Percentiles rank a stretch among this genome's conserved stretches.
Conservation (phyloP, 2,329 filamentous ascomycete genomes). For the Pseudogymnoascus sp. region DNA sequence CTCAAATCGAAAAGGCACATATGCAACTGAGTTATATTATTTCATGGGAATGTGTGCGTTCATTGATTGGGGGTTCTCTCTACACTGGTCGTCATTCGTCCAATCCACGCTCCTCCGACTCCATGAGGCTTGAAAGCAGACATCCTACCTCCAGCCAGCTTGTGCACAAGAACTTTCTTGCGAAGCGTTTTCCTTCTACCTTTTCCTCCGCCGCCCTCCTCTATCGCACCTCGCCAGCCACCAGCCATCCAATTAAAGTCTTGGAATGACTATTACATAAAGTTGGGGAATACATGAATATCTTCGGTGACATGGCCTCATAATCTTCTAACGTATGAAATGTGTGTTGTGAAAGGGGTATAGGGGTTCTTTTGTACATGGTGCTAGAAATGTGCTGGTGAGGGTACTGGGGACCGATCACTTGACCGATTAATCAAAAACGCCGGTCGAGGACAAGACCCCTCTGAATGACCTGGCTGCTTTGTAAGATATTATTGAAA, state of each 20-base stretch:
- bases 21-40: slow-evolving; percentile 2
- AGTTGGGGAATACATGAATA: slow-evolving; percentile 12
- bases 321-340: slow-evolving; percentile 9
- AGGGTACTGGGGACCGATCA: slow-evolving; percentile 14
- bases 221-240: slow-evolving; percentile 9
- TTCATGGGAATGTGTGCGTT: slow-evolving; percentile 7
- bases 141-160: background rate
- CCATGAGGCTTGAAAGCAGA: background rate
- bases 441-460: slow-evolving; percentile 29
- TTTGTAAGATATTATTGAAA: slow-evolving; percentile 10
- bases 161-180: slow-evolving; percentile 8
- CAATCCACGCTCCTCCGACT: slow-evolving; percentile 8
- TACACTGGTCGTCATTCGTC: slow-evolving; percentile 5
- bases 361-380: slow-evolving; percentile 9
- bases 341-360: slow-evolving; percentile 9
- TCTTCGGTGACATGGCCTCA: slow-evolving; percentile 12
- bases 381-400: slow-evolving; percentile 6
- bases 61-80: slow-evolving; percentile 10
- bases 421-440: slow-evolving; percentile 19
- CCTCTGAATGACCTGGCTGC: slow-evolving; percentile 24
- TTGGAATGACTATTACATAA: slow-evolving; percentile 12
- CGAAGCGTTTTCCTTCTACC: background rate
- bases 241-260: slow-evolving; percentile 10
- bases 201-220: background rate
- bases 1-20: background rate